Percentiles rank a stretch among this genome's conserved stretches.
Conservation (phyloP, 1,284 basidiomycete species). For the Ceratobasidium papillatum region DNA sequence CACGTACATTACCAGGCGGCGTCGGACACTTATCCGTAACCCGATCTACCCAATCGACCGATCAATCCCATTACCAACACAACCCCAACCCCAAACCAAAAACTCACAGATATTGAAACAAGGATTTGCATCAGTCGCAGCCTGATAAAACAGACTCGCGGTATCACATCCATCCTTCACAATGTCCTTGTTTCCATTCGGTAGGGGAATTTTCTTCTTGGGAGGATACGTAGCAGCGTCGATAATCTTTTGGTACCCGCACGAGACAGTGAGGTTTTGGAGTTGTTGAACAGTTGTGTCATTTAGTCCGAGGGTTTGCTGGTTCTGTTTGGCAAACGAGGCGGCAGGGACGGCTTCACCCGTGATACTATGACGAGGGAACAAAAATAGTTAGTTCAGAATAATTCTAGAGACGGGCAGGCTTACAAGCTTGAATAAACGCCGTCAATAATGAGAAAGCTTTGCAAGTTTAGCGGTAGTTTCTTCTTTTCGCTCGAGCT, state of each 20-base stretch:
- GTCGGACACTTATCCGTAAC: conserved; percentile 43
- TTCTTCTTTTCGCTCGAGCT: conserved; percentile 45
- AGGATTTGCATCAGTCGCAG: conserved; percentile 43
- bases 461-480: conserved; percentile 39
- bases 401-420: conserved; percentile 8
- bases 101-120: conserved; percentile 46
- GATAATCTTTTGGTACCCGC: conserved; percentile 46
- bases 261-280: not conserved
- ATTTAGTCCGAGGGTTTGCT: conserved; percentile 47
- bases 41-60: conserved; percentile 21
- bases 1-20: conserved; percentile 39
- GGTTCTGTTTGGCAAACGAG: conserved; percentile 45
- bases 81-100: not conserved
- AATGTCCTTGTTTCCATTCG: conserved; percentile 42
- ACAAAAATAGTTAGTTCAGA: not conserved
- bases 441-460: conserved; percentile 48
- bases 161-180: conserved; percentile 44
- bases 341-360: conserved; percentile 44
- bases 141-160: conserved; percentile 40
- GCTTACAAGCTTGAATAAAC: conserved; percentile 45
- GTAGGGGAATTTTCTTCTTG: conserved; percentile 41
- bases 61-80: not conserved
- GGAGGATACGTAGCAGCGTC: conserved; percentile 47
- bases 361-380: conserved; percentile 34
- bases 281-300: conserved; percentile 42